Percentiles rank a stretch among this genome's conserved stretches.
phyloP scores from a whole-genome alignment of 768 basidiomycete species.

The Mycena maculata region DNA sequence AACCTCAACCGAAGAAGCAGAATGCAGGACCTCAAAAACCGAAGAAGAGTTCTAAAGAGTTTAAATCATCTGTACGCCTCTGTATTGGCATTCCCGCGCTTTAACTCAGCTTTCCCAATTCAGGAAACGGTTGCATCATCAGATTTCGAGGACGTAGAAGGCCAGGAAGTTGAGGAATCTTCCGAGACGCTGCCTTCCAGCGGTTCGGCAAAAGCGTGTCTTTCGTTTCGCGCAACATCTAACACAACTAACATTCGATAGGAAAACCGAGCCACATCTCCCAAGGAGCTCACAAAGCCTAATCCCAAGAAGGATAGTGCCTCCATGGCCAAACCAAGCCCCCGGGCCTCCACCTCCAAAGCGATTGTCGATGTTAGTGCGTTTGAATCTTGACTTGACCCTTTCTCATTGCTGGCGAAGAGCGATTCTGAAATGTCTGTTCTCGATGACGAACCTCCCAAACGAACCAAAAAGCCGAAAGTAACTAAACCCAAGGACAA shows the following conservation, averaged over 20 bases:
- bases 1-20: constrained; percentile 27
- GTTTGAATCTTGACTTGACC: background rate
- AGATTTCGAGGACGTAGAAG: constrained; percentile 48
- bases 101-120: constrained; percentile 6
- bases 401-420: constrained; percentile 28
- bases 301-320: constrained; percentile 1
- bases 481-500: constrained; percentile 46
- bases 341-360: constrained; percentile 15
- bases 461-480: constrained; percentile 54
- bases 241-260: background rate
- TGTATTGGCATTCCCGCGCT: background rate
- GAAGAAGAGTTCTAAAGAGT: constrained; percentile 41
- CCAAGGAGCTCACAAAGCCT: background rate
- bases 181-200: constrained; percentile 6
- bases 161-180: constrained; percentile 4
- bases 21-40: constrained; percentile 7
- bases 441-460: constrained; percentile 68
- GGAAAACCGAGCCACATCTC: constrained; percentile 5
- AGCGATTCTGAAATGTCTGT: constrained; percentile 73
- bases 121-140: constrained; percentile 52
- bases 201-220: constrained; percentile 17
- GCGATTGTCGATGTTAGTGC: constrained; percentile 5
- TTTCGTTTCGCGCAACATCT: background rate
- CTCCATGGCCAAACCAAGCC: constrained; percentile 7
- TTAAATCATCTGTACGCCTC: constrained; percentile 53